Percentiles rank a stretch among this genome's conserved stretches.
These are phyloP conservation scores for Haplographium delicatum DNA, from an alignment of 495 filamentous ascomycete genomes.

Conservation along the genomic window DNA sequence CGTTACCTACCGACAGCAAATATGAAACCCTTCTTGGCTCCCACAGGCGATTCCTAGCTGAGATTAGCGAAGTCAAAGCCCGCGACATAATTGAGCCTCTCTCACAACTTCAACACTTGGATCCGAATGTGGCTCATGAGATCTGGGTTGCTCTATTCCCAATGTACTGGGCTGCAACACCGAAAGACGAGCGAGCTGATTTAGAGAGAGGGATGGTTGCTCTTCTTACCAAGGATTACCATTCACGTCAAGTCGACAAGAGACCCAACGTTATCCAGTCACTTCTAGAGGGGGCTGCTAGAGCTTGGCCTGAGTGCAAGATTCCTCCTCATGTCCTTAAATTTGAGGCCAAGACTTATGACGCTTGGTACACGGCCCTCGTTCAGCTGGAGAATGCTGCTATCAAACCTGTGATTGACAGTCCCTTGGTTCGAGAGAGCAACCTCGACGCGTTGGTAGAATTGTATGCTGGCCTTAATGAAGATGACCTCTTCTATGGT, in stretches of 20 bases:
- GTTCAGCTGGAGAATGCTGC: conserved; percentile 79
- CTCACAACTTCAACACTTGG: conserved; percentile 90
- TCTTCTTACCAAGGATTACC: conserved; percentile 89
- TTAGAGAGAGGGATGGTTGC: conserved; percentile 82
- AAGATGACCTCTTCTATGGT: conserved; percentile 97
- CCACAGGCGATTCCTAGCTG: conserved; percentile 74
- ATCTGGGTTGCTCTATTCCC: conserved; percentile 91
- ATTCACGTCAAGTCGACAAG: conserved; percentile 87
- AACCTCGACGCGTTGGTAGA: conserved; percentile 92
- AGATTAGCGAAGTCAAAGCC: conserved; percentile 76
- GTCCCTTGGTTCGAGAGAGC: conserved; percentile 76
- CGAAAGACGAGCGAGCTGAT: conserved; percentile 84
- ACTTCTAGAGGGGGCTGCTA: conserved; percentile 77
- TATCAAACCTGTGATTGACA: conserved; percentile 79
- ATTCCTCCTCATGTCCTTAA: conserved; percentile 95
- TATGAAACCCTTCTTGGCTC: conserved; percentile 72
- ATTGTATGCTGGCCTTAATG: conserved; percentile 79
- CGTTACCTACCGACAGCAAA: conserved; percentile 72
- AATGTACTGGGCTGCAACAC: conserved; percentile 83
- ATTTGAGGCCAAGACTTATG: conserved; percentile 82
- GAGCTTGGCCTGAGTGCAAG: conserved; percentile 76
- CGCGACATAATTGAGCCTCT: conserved; percentile 87
- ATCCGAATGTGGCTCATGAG: conserved; percentile 69
- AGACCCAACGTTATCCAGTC: conserved; percentile 92
- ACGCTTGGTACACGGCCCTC: conserved; percentile 91